A percentile compares a stretch with the other conserved stretches of the same genome.
Conservation (phyloP, 2,329 filamentous ascomycete genomes). For the Aspergillus novoparasiticus region DNA sequence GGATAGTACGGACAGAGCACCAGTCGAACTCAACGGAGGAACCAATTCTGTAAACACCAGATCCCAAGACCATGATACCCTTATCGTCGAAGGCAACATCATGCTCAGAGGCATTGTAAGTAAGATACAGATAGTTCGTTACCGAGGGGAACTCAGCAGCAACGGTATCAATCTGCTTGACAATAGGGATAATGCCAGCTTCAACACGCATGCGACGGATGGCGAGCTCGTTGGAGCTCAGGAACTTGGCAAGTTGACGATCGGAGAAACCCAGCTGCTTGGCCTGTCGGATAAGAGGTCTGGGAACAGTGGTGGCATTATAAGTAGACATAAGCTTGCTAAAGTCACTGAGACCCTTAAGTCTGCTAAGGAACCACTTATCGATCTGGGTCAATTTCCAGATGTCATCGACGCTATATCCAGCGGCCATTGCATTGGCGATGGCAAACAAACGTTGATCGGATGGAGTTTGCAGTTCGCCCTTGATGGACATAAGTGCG, state of each 20-base stretch:
- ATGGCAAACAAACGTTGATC: constrained; percentile 97
- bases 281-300: constrained; percentile 72
- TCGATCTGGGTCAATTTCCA: constrained; percentile 99
- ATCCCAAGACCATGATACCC: constrained; percentile 94
- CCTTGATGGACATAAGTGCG: constrained; percentile 92
- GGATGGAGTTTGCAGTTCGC: constrained; percentile 94
- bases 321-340: constrained; percentile 74
- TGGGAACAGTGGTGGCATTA: constrained; percentile 65
- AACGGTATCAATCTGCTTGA: constrained; percentile 98
- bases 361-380: constrained; percentile 94
- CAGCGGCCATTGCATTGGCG: constrained; percentile 93
- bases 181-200: constrained; percentile 79
- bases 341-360: constrained; percentile 90
- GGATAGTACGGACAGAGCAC: constrained; percentile 94
- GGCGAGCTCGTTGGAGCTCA: constrained; percentile 90
- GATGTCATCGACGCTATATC: constrained; percentile 94
- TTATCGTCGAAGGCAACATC: constrained; percentile 85
- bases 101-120: constrained; percentile 87
- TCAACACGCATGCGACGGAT: constrained; percentile 84
- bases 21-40: constrained; percentile 99
- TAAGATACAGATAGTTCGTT: constrained; percentile 96
- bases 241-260: constrained; percentile 89
- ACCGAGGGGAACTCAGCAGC: constrained; percentile 93
- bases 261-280: constrained; percentile 96
- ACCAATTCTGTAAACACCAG: constrained; percentile 94